Base-by-base conservation (phyloP, 345 rosid species). In the Aethionema arabicum region DNA sequence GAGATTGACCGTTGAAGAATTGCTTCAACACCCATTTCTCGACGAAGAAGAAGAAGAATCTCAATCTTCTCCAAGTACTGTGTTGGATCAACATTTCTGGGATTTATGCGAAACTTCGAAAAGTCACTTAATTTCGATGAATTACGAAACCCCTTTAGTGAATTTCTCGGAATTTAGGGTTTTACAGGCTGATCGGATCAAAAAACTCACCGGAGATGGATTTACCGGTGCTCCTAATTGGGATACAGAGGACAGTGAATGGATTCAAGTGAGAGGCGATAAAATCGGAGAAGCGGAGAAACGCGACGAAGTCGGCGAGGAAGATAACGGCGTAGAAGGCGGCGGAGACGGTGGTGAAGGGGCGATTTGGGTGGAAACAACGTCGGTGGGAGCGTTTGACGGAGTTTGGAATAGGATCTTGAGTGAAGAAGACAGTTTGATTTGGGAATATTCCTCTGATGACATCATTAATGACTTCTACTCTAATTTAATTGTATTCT, bases 81-180 rank as follows among this genome's bases (percentile, higher is more conserved):
- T 88, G 16, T 46, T 91, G 73, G 87, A 91, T 74, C 90, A 75
- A 47, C 80, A 56, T 35, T 78, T 84, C 13, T 91, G 98, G 96
- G 83, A 80, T 66, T 78, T 82, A 10, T 13, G 73, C 29, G 79
- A 78, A 35, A 53, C 42, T 6, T 32, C 63, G 0, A 74, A 76
- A 51, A 74, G 53, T 43, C 78, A 67, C 7, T 49, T 53, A 11
- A 39, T 66, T 76, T 51, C 31, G 58, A 63, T 66, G 32, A 33
- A 51, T 45, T 53, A 59, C 14, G 69, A 36, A 11, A 42, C 54
- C 14, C 58, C 55, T 65, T 59, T 65, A 66, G 49, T 42, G 49
- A 10, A 7, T 42, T 63, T 56, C 59, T 10, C 54, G 8, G 52
- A 32, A 2, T 47, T 56, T 3, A 37, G 70, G 36, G 59, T 47